Conservation (phyloP, 2,329 filamentous ascomycete species). For the Zasmidium angulare region DNA sequence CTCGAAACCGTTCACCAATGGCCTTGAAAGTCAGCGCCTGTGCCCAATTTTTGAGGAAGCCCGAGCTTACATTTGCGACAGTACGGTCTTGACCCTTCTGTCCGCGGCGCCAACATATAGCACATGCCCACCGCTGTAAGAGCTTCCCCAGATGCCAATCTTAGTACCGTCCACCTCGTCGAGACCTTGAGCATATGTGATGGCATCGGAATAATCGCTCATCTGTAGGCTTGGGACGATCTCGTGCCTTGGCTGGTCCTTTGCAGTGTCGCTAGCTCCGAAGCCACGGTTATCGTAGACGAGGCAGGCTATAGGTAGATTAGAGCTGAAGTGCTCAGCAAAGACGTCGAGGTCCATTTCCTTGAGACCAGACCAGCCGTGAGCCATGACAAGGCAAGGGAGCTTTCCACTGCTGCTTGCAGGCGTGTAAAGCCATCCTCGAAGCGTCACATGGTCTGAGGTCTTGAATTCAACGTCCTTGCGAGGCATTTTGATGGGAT, state of each 20-base stretch:
- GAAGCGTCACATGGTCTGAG: conserved; percentile 15
- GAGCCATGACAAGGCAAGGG: conserved; percentile 19
- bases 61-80: conserved; percentile 40
- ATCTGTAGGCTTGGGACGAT: conserved; percentile 35
- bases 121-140: conserved; percentile 42
- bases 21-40: conserved; percentile 1
- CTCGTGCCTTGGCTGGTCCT: conserved; percentile 36
- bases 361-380: conserved; percentile 20
- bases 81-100: conserved; percentile 41
- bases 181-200: conserved; percentile 38
- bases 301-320: conserved; percentile 30
- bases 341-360: conserved; percentile 26
- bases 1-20: conserved; percentile 32
- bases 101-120: conserved; percentile 42
- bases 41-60: neutral
- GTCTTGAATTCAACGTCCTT: conserved; percentile 2
- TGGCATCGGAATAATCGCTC: conserved; percentile 40
- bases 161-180: conserved; percentile 33
- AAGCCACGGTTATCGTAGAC: conserved; percentile 40
- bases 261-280: conserved; percentile 29
- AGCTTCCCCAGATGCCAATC: conserved; percentile 41
- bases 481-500: neutral
- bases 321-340: conserved; percentile 18
- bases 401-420: conserved; percentile 5
- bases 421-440: conserved; percentile 18